Base-by-base conservation (phyloP, 495 filamentous ascomycete species). In the Lepidopterella palustris region DNA sequence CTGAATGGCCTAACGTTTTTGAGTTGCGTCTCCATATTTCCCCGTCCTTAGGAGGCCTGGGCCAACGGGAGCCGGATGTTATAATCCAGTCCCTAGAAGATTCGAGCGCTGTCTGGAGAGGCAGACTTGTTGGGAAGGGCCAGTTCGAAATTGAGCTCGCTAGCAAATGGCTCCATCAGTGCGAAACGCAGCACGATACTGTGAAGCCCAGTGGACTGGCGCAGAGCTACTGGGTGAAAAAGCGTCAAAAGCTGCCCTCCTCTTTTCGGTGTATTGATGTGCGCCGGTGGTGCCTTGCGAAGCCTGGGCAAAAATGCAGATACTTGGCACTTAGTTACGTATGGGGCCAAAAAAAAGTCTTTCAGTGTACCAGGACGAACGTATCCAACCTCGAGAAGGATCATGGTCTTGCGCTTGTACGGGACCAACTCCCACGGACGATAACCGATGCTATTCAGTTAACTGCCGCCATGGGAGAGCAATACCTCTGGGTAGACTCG, bases 321-420 rank as follows among this genome's bases (percentile, higher is more conserved):
- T 58, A 58, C 21, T 26, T 58, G 15, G 25, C 40, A 23, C 27
- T 58, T 3, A 58, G 55, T 24, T 58, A 58, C 28, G 39, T 58
- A 21, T 58, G 55, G 55, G 55, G 55, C 18, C 5, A 26, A 13
- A 26, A 11, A 10, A 26, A 8, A 4, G 18, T 28, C 15, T 25
- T 58, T 51, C 39, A 25, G 10, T 4, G 21, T 9, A 4, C 26
- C 5, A 3, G 9, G 2, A 8, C 39, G 5, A 58, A 49, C 23
- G 26, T 15, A 11, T 2, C 26, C 5, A 13, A 29, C 20, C 45
- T 58, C 1, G 8, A 13, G 11, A 10, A 5, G n/a, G 25, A 31
- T 13, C 25, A 35, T 35, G 15, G 31, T 35, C 31, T 35, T 6
- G 6, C 31, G 31, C 15, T 35, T 35, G 31, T 6, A 15, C 15